phyloP scores from a whole-genome alignment of 495 filamentous ascomycete genomes.

The Thermothielavioides terrestris region DNA sequence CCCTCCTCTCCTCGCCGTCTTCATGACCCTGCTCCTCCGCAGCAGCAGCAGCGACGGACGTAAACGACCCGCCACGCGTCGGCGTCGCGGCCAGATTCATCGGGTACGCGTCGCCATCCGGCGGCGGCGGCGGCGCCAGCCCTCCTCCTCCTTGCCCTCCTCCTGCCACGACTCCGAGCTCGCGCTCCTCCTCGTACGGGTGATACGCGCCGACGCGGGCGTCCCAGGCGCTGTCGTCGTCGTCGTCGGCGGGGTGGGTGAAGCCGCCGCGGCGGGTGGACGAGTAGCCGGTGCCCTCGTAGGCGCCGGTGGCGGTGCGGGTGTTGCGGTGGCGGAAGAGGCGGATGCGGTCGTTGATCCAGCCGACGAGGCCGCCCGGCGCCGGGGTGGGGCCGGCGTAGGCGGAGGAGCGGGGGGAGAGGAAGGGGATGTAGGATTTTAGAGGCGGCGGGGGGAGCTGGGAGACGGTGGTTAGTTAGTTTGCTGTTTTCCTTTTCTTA shows the following conservation, averaged over 20 bases:
- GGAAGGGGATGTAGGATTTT: constrained; percentile 54
- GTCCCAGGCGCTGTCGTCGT: constrained; percentile 72
- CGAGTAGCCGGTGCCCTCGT: constrained; percentile 42
- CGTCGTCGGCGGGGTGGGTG: constrained; percentile 38
- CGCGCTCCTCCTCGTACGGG: constrained; percentile 56
- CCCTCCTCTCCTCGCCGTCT: constrained; percentile 23
- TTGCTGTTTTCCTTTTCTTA: no score
- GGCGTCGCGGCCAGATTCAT: constrained; percentile 32
- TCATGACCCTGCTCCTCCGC: background rate
- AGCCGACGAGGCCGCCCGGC: constrained; percentile 50
- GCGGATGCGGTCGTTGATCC: constrained; percentile 45
- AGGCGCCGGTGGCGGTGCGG: constrained; percentile 51
- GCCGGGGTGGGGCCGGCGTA: constrained; percentile 42
- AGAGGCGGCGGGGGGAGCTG: constrained; percentile 53
- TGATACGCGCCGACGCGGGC: constrained; percentile 54
- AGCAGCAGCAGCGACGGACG: background rate
- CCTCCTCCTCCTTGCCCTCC: constrained; percentile 10
- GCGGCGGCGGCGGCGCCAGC: background rate
- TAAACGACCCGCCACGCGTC: background rate
- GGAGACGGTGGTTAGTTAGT: background rate
- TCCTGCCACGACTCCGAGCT: constrained; percentile 35
- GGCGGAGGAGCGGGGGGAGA: constrained; percentile 23
- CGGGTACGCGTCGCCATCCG: constrained; percentile 38
- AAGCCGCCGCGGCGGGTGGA: constrained; percentile 19
- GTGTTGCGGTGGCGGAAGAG: constrained; percentile 40